Evolutionary conservation across 106 monocot species (phyloP), one percentile per base, ranked within the genome.

Genomic region (Chionographis japonica): DNA sequence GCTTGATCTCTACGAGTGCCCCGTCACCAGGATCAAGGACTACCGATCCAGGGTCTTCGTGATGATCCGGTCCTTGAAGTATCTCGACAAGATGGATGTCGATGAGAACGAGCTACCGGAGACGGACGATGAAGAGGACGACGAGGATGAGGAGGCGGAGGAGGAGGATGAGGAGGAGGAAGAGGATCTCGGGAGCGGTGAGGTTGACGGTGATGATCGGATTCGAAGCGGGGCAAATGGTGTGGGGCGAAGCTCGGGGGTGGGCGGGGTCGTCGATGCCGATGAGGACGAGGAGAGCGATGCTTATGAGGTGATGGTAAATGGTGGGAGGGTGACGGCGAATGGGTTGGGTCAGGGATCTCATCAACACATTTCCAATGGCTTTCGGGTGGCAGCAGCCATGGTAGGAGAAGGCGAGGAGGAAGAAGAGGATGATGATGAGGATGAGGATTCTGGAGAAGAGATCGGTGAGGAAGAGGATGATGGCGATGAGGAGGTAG

Each of bases 1-100:
- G n/a, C 76, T 95, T 46, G 95, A 95, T 73, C 79, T 95, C 12
- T 95, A 95, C 63, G 91, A 91, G 83, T 95, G 95, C 54, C 95
- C 95, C 4, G 91, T 95, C 1, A 91, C 95, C 2, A 79, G 86
- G 76, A 65, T 86, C 16, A 76, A 76, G 62, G 97, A 92, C 56
- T 97, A 97, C 75, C 70, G 97, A 68, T 85, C 89, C 4, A 73
- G 65, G 68, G 97, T 97, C 37, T 92, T 97, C 63, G 74, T 73
- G 8, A 75, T 97, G 86, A 97, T 97, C 57, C 75, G 83, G 58
- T 74, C 86, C 4, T 61, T 97, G 52, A 97, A 83, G 72, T 92
- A 92, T 59, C 62, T 97, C 2, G 97, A 97, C 54, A 97, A 97
- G 84, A 85, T 85, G 86, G 97, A 97, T 36, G 81, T 84, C 0